Conservation (phyloP, 1,139 yeast species). For the Geotrichum australiense region DNA sequence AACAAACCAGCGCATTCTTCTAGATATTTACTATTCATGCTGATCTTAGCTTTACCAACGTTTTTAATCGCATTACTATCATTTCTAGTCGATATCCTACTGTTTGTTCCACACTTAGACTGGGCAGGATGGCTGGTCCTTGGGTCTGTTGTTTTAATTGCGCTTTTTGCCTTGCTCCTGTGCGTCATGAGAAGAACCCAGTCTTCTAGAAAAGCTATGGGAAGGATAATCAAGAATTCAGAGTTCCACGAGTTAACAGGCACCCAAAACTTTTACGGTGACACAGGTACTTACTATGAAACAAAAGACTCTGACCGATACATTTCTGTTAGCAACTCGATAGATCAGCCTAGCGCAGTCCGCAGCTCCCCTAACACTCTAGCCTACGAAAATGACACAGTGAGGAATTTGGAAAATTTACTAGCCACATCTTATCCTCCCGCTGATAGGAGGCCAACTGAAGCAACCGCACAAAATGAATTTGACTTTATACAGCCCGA, state of each 20-base stretch:
- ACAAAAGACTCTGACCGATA: not conserved
- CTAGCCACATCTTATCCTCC: too few relatives aligned
- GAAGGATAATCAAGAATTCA: conserved; percentile 26
- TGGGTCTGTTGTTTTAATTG: conserved; percentile 41
- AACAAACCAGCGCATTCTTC: conserved; percentile 35
- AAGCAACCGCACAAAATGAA: too few relatives aligned
- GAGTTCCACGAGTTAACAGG: conserved; percentile 23
- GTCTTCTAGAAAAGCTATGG: conserved; percentile 41
- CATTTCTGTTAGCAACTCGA: not conserved
- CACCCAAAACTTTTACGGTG: conserved; percentile 8
- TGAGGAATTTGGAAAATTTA: too few relatives aligned
- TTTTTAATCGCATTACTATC: conserved; percentile 45
- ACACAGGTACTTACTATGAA: conserved; percentile 4
- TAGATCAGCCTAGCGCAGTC: too few relatives aligned
- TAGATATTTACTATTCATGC: conserved; percentile 35
- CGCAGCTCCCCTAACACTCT: too few relatives aligned
- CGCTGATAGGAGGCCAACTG: too few relatives aligned
- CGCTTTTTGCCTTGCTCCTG: conserved; percentile 37
- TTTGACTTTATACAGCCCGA: too few relatives aligned
- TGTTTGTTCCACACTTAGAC: conserved; percentile 46
- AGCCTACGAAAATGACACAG: too few relatives aligned
- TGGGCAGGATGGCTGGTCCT: conserved; percentile 52
- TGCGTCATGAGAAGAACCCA: conserved; percentile 49
- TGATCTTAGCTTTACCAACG: conserved; percentile 42
- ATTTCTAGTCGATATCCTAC: conserved; percentile 47